Conservation (phyloP, 768 basidiomycete genomes). For the Myochromella boudieri region DNA sequence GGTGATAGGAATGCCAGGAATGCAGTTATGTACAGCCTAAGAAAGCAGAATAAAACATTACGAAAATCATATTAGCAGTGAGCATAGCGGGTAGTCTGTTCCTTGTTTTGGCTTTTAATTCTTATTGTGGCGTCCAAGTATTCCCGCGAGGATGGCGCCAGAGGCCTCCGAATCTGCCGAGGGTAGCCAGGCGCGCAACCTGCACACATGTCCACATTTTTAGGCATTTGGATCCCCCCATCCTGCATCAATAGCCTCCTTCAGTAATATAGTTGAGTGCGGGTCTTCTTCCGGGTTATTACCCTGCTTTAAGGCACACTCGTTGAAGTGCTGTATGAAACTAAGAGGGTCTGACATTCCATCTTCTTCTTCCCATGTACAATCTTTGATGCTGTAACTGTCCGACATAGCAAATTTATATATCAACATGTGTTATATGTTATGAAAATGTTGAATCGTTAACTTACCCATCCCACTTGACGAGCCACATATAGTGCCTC, state of each 20-base stretch:
- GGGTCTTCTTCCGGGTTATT: conserved; percentile 24
- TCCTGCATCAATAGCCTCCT: conserved; percentile 31
- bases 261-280: conserved; percentile 25
- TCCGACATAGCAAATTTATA: background rate
- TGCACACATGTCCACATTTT: too few species aligned
- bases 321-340: conserved; percentile 30
- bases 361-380: conserved; percentile 35
- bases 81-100: too few species aligned
- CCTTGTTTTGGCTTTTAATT: too few species aligned
- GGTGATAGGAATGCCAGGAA: background rate
- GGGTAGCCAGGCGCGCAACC: too few species aligned
- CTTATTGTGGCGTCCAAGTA: too few species aligned
- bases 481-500: conserved; percentile 28
- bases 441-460: background rate
- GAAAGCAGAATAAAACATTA: too few species aligned
- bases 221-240: conserved; percentile 22
- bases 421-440: conserved; percentile 1
- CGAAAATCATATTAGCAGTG: too few species aligned
- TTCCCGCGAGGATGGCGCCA: too few species aligned
- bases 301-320: conserved; percentile 26
- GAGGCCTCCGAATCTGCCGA: too few species aligned
- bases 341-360: conserved; percentile 25
- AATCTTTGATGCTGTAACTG: conserved; percentile 33
- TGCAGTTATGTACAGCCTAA: conserved; percentile 1
- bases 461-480: conserved; percentile 41